Evolutionary conservation across 2,329 filamentous ascomycete genomes (phyloP).

Genomic region (Talaromyces sp.): DNA sequence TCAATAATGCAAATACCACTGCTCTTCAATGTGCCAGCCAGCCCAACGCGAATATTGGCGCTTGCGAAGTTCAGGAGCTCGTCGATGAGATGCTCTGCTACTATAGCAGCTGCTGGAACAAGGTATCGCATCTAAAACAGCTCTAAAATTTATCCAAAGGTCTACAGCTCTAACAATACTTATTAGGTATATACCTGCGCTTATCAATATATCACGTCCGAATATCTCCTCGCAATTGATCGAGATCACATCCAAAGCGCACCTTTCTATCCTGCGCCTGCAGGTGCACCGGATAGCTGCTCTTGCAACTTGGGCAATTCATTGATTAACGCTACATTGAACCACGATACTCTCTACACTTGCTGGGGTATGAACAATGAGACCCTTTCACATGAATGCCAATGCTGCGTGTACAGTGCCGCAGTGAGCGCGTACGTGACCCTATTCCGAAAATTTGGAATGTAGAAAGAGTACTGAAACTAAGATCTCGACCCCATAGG

Average conservation of each 20-base stretch:
- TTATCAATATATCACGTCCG: conserved; percentile 1
- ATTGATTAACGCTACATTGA: not conserved
- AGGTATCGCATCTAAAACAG: not conserved
- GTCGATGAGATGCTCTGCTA: conserved; percentile 7
- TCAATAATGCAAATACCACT: not conserved
- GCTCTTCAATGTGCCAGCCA: not conserved
- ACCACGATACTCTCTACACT: not conserved
- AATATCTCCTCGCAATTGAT: not conserved
- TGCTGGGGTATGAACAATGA: conserved; percentile 4
- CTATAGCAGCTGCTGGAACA: conserved; percentile 6
- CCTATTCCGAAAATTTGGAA: not conserved
- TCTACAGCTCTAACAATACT: no score
- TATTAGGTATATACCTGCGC: conserved; percentile 6
- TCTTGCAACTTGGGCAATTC: not conserved
- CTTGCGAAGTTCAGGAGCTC: not conserved
- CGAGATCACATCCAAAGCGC: conserved; percentile 4
- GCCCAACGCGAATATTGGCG: not conserved
- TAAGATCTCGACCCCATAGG: not conserved
- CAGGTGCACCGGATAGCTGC: not conserved
- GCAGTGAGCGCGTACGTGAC: not conserved
- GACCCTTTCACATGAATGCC: not conserved
- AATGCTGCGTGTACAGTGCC: conserved; percentile 2
- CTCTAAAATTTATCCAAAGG: no score
- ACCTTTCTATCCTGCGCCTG: not conserved
- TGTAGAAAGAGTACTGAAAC: no score